Conservation (phyloP, 352 stramenopile genomes). For the Pythium dissotocum region DNA sequence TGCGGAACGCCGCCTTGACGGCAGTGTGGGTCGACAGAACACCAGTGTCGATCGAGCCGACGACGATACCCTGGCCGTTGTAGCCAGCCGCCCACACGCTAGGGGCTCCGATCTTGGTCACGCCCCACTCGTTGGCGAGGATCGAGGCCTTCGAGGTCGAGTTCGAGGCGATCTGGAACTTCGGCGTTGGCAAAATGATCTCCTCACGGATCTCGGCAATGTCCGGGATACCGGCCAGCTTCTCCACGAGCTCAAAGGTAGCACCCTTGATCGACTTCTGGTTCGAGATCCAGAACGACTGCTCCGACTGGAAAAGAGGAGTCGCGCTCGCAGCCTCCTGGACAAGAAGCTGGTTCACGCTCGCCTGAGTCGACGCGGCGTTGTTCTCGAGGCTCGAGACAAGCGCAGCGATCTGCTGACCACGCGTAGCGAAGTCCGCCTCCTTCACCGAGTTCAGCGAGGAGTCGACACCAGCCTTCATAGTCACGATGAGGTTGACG, state of each 20-base stretch:
- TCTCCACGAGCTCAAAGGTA: slow-evolving; percentile 16
- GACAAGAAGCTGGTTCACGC: slow-evolving; percentile 1
- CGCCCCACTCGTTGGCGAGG: slow-evolving; percentile 19
- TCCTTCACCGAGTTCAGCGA: slow-evolving; percentile 18
- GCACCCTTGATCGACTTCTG: slow-evolving; percentile 1
- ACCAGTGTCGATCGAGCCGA: slow-evolving; percentile 26
- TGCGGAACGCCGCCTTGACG: slow-evolving; percentile 4
- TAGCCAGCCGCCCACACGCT: slow-evolving; percentile 13
- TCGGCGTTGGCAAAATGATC: background rate
- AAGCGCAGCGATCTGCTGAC: slow-evolving; percentile 8
- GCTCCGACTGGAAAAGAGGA: too few species aligned
- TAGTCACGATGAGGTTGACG: slow-evolving; percentile 25
- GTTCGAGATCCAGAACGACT: background rate
- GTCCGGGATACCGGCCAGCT: slow-evolving; percentile 5
- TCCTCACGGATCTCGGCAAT: slow-evolving; percentile 10
- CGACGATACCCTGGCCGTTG: too few species aligned
- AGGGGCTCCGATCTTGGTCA: slow-evolving; percentile 13
- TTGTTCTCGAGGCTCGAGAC: background rate
- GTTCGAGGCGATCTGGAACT: background rate
- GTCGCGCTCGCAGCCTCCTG: too few species aligned
- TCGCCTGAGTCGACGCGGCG: background rate
- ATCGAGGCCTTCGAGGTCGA: background rate
- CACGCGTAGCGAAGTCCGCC: slow-evolving; percentile 17
- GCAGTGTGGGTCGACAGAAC: slow-evolving; percentile 21
- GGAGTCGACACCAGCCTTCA: slow-evolving; percentile 12